A percentile compares a stretch with the other conserved stretches of the same genome.
Evolutionary conservation across 1,139 yeast genomes (phyloP).

Genomic region (Pichia sp.): DNA sequence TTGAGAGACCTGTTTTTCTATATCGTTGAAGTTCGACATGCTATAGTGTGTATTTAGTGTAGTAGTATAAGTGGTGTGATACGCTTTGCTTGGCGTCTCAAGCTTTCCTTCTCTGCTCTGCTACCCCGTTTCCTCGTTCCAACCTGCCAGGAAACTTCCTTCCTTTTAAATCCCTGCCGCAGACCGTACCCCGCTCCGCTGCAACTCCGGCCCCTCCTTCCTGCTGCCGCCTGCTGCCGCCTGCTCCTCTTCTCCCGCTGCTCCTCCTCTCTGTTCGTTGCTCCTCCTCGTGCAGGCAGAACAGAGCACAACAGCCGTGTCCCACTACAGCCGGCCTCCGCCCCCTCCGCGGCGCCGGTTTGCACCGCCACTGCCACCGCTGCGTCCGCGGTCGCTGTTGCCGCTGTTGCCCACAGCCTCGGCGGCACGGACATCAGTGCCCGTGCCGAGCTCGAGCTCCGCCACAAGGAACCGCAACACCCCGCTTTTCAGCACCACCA

Average conservation of each 20-base stretch:
- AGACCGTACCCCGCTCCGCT: not conserved
- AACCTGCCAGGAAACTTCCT: not conserved
- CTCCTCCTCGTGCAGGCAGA: not conserved
- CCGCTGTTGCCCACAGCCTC: too few species aligned
- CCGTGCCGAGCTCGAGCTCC: not conserved
- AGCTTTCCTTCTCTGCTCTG: not conserved
- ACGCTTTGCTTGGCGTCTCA: not conserved
- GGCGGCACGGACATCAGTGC: too few species aligned
- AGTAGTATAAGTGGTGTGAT: not conserved
- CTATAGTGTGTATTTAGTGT: not conserved
- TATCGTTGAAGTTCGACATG: slow-evolving; percentile 22
- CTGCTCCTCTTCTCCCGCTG: too few species aligned
- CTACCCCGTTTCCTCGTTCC: not conserved
- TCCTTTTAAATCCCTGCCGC: not conserved
- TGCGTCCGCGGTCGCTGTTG: too few species aligned
- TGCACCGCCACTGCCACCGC: not conserved
- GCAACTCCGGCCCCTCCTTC: not conserved
- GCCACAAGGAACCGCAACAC: not conserved
- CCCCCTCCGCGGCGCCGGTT: not conserved
- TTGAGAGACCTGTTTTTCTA: slow-evolving; percentile 27
- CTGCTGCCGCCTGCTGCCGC: too few species aligned
- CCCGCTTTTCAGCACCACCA: slow-evolving; percentile 1
- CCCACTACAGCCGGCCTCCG: not conserved
- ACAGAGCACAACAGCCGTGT: not conserved
- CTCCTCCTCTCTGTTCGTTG: not conserved